Conservation (phyloP, 306 rosid genomes). For the Cotoneaster glaucophyllus region DNA sequence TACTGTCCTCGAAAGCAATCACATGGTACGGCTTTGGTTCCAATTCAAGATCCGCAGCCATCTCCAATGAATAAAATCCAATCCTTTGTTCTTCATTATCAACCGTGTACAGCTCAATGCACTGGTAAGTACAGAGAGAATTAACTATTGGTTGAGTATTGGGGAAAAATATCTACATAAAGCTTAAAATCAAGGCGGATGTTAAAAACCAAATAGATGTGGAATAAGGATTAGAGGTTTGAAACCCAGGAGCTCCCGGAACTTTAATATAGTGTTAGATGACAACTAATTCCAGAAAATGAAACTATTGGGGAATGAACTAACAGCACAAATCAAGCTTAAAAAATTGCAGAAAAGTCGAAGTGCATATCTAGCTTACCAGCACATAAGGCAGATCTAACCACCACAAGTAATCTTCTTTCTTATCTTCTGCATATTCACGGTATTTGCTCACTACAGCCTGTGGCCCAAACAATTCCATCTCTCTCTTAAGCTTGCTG, state of each 20-base stretch:
- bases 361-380: conserved; percentile 35
- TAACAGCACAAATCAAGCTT: neutral
- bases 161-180: neutral
- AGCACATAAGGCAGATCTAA: conserved; percentile 73
- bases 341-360: conserved; percentile 1
- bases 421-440: conserved; percentile 64
- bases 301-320: conserved; percentile 1
- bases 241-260: neutral
- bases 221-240: neutral
- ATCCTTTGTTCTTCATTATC: conserved; percentile 62
- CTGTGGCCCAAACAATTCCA: conserved; percentile 94
- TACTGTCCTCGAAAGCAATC: conserved; percentile 77
- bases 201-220: neutral
- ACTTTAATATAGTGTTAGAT: neutral
- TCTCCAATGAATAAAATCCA: conserved; percentile 91
- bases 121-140: conserved; percentile 39
- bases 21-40: conserved; percentile 88
- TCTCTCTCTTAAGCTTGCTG: conserved; percentile 80
- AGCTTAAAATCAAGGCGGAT: neutral
- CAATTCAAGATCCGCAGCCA: conserved; percentile 90
- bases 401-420: conserved; percentile 98
- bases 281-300: neutral
- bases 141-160: conserved; percentile 14
- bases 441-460: conserved; percentile 91
- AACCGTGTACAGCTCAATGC: conserved; percentile 78